phyloP scores from a whole-genome alignment of 345 rosid species.

The Nephelium lappaceum region DNA sequence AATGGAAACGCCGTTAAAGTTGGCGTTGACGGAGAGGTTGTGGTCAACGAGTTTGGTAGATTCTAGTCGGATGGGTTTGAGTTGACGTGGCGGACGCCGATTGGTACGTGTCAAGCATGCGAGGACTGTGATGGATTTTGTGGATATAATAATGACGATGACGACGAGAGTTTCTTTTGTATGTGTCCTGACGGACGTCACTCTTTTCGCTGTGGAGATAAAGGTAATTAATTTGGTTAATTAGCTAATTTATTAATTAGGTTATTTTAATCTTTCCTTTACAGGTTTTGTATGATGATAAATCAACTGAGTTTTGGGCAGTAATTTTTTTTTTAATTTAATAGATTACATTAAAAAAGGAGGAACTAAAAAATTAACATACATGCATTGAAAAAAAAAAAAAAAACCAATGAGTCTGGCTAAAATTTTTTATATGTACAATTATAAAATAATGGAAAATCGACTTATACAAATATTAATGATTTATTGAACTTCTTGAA shows the following conservation, averaged over 20 bases:
- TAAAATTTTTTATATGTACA: no score
- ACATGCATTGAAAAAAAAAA: no score
- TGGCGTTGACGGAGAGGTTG: neutral
- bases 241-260: no score
- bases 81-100: conserved; percentile 26
- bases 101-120: conserved; percentile 25
- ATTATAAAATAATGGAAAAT: no score
- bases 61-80: conserved; percentile 28
- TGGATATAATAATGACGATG: conserved; percentile 7
- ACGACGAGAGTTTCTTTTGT: conserved; percentile 21
- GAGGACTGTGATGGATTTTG: conserved; percentile 36
- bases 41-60: neutral
- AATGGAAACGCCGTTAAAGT: neutral
- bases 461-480: no score
- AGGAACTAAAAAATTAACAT: no score
- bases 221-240: neutral
- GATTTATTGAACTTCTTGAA: no score
- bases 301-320: no score
- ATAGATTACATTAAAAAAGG: no score
- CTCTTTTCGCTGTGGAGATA: conserved; percentile 1
- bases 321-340: no score
- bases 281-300: neutral
- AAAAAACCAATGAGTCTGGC: no score
- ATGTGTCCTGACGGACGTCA: conserved; percentile 30
- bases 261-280: no score